phyloP scores from a whole-genome alignment of 2,329 filamentous ascomycete species.

The Alternaria rosae region DNA sequence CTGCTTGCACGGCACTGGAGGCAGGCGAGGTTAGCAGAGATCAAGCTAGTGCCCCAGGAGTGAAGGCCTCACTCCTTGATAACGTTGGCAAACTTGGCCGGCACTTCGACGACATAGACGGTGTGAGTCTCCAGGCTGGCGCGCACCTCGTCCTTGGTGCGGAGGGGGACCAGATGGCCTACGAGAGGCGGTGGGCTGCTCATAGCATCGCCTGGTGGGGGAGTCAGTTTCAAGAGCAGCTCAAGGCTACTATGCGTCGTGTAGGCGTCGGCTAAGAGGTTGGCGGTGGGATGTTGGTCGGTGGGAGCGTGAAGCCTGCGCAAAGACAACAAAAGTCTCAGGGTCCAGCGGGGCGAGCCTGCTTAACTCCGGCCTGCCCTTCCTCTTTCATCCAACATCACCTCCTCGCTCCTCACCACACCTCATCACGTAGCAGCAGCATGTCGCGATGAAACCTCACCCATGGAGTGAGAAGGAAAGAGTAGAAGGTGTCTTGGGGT shows the following conservation, averaged over 20 bases:
- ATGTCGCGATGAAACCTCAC: neutral
- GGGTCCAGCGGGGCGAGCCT: slow-evolving; percentile 18
- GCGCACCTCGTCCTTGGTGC: slow-evolving; percentile 60
- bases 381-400: neutral
- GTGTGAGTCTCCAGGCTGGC: slow-evolving; percentile 62
- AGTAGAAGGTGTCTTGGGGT: neutral
- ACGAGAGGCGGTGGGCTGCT: slow-evolving; percentile 26
- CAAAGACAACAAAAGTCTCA: slow-evolving; percentile 16
- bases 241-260: slow-evolving; percentile 7
- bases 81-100: slow-evolving; percentile 73
- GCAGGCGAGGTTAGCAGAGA: slow-evolving; percentile 24
- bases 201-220: slow-evolving; percentile 33
- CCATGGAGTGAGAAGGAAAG: neutral
- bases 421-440: neutral
- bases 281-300: neutral
- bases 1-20: slow-evolving; percentile 56
- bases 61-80: slow-evolving; percentile 70
- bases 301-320: neutral
- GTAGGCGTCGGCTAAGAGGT: neutral
- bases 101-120: slow-evolving; percentile 75
- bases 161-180: slow-evolving; percentile 50
- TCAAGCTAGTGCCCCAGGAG: slow-evolving; percentile 14
- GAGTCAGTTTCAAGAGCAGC: slow-evolving; percentile 1
- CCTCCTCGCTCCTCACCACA: slow-evolving; percentile 5
- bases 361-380: slow-evolving; percentile 13